Conservation (phyloP, 148 eudicot genomes). For the Chenopodium album region DNA sequence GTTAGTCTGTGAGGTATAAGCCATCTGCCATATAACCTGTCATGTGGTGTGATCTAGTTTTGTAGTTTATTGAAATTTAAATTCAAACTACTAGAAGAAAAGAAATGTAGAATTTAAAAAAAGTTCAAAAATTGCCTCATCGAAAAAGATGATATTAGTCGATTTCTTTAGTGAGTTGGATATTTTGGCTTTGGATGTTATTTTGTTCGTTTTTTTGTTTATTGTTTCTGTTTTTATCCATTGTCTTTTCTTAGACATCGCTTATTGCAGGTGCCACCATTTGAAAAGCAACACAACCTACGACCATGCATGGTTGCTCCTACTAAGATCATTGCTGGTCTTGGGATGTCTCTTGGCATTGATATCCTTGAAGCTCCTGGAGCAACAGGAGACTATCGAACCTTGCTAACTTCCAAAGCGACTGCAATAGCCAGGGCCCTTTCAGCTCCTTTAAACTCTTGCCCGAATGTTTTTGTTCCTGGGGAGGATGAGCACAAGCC, state of each 20-base stretch:
- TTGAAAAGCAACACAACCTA: constrained; percentile 69
- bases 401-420: constrained; percentile 84
- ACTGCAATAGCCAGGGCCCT: constrained; percentile 85
- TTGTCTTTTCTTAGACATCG: not conserved
- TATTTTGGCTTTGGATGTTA: not conserved
- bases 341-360: constrained; percentile 90
- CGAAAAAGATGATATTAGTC: not conserved
- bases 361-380: constrained; percentile 98
- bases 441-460: constrained; percentile 64
- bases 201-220: not conserved
- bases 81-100: not conserved
- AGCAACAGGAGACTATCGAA: constrained; percentile 93
- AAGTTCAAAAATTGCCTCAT: not conserved
- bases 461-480: constrained; percentile 80
- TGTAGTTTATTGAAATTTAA: not conserved
- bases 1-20: too few relatives aligned
- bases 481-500: constrained; percentile 88
- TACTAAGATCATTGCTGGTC: constrained; percentile 93
- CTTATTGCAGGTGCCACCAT: constrained; percentile 66
- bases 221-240: not conserved
- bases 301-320: constrained; percentile 99
- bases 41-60: not conserved
- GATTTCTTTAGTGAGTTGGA: not conserved
- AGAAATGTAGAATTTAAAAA: too few relatives aligned
- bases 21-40: not conserved